phyloP scores from a whole-genome alignment of 768 basidiomycete genomes.

The Pleurotus sapidus region DNA sequence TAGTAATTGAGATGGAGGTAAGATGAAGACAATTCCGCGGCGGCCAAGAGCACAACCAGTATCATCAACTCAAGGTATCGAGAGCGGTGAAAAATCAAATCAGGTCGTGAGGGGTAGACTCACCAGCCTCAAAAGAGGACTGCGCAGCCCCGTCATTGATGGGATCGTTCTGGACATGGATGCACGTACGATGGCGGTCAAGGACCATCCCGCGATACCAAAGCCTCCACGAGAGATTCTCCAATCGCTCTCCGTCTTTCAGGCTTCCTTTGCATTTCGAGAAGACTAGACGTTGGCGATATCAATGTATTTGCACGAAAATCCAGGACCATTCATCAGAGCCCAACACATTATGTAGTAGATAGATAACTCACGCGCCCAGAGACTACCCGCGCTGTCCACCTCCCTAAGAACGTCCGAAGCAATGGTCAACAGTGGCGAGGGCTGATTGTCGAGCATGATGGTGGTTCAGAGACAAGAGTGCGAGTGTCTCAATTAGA shows the following conservation, averaged over 20 bases:
- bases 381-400: constrained; percentile 66
- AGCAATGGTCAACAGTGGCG: constrained; percentile 64
- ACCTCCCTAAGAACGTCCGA: constrained; percentile 66
- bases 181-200: constrained; percentile 19
- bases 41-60: neutral
- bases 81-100: neutral
- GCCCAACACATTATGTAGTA: neutral
- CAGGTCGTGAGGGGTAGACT: neutral
- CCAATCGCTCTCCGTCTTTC: constrained; percentile 76
- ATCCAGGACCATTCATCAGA: no score
- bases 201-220: constrained; percentile 66
- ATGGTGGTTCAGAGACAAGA: constrained; percentile 8
- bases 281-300: constrained; percentile 52
- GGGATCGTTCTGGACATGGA: constrained; percentile 13
- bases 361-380: constrained; percentile 51
- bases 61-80: neutral
- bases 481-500: neutral
- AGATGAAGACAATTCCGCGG: neutral
- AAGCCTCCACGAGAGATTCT: constrained; percentile 87
- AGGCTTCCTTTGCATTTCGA: constrained; percentile 80
- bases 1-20: neutral
- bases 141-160: neutral
- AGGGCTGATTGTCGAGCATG: constrained; percentile 54
- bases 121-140: neutral
- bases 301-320: no score